Percentiles rank a stretch among this genome's conserved stretches.
Conservation (phyloP, 2,329 filamentous ascomycete genomes). For the Exophiala sp. region DNA sequence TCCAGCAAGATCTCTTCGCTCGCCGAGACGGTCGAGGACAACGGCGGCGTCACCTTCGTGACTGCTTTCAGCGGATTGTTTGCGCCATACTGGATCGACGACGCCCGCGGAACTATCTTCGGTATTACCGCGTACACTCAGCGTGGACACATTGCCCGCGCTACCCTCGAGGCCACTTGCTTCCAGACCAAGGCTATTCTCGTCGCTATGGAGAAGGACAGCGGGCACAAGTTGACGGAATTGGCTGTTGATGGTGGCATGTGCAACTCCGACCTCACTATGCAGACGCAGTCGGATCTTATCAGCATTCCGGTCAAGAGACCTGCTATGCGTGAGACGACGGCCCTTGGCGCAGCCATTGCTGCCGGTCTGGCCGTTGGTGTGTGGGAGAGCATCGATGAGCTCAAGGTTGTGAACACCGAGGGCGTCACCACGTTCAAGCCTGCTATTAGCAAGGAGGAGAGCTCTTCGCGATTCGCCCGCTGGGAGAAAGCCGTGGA, state of each 20-base stretch:
- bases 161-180: constrained; percentile 85
- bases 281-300: constrained; percentile 82
- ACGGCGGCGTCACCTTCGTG: constrained; percentile 80
- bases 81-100: constrained; percentile 92
- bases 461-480: constrained; percentile 62
- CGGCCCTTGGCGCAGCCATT: constrained; percentile 81
- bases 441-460: constrained; percentile 59
- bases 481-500: constrained; percentile 74
- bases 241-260: constrained; percentile 86
- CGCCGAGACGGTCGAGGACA: constrained; percentile 65
- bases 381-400: constrained; percentile 72
- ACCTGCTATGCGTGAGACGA: constrained; percentile 86
- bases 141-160: constrained; percentile 80
- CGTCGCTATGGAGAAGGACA: constrained; percentile 86
- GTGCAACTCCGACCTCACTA: constrained; percentile 82
- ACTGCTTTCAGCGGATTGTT: constrained; percentile 90
- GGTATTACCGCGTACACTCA: constrained; percentile 83
- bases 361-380: constrained; percentile 80
- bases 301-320: constrained; percentile 79
- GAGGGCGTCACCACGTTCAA: constrained; percentile 67
- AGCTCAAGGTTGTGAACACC: constrained; percentile 70
- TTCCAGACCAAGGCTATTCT: constrained; percentile 91
- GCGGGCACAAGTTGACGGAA: constrained; percentile 67
- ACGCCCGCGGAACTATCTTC: constrained; percentile 83
- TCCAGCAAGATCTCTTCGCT: constrained; percentile 63